phyloP scores from a whole-genome alignment of 306 rosid species.

The Geum urbanum region DNA sequence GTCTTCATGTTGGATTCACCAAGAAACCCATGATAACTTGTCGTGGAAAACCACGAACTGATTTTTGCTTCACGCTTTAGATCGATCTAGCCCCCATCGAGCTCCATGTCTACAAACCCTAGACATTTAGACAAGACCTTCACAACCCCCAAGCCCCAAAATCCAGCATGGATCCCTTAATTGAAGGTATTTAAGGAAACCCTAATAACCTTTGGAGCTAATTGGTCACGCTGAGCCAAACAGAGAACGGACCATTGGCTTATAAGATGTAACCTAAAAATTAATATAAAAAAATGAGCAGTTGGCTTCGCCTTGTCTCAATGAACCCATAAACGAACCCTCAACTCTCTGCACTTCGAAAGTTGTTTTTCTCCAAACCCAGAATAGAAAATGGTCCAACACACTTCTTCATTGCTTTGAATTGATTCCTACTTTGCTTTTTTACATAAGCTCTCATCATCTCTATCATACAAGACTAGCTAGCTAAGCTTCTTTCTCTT shows the following conservation, averaged over 20 bases:
- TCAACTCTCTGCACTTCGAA: conserved; percentile 42
- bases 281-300: not conserved
- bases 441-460: not conserved
- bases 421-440: not conserved
- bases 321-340: conserved; percentile 46
- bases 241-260: not conserved
- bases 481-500: not conserved
- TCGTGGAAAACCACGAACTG: not conserved
- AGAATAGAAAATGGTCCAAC: conserved; percentile 37
- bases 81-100: not conserved
- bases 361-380: conserved; percentile 59
- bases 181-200: not conserved
- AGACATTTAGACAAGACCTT: conserved; percentile 11
- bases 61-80: not conserved
- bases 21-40: conserved; percentile 1
- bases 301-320: conserved; percentile 50
- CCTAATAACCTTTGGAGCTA: not conserved
- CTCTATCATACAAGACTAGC: not conserved
- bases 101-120: conserved; percentile 7
- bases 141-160: conserved; percentile 1
- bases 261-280: not conserved
- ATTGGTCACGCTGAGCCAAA: not conserved
- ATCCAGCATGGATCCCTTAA: not conserved
- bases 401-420: conserved; percentile 18
- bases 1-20: not conserved